These are phyloP conservation scores for Pythium myriotylum DNA, from an alignment of 352 stramenopile genomes.

Conservation along the genomic window DNA sequence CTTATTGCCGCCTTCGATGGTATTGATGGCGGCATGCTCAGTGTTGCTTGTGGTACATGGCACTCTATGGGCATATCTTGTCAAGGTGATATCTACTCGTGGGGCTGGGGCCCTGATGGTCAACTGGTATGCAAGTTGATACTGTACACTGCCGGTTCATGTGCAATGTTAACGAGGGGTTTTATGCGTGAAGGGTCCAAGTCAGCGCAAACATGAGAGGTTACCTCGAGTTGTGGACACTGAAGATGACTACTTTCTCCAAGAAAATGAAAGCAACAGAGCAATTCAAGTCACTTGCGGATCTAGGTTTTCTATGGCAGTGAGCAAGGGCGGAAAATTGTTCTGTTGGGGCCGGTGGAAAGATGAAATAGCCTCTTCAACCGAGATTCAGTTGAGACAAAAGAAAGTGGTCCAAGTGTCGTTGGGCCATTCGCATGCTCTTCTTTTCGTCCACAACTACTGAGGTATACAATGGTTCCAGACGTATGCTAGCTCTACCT, in stretches of 20 bases:
- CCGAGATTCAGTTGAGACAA: background rate
- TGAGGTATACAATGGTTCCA: too few relatives aligned
- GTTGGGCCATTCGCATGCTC: constrained; percentile 16
- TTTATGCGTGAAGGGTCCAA: constrained; percentile 7
- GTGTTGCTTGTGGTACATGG: constrained; percentile 73
- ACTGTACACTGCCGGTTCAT: background rate
- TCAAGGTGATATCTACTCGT: constrained; percentile 75
- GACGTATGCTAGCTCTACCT: too few relatives aligned
- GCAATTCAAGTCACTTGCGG: constrained; percentile 50
- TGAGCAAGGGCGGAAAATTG: constrained; percentile 45
- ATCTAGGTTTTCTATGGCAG: constrained; percentile 47
- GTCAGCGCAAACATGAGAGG: constrained; percentile 28
- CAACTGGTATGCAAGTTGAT: constrained; percentile 65
- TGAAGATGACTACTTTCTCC: constrained; percentile 26
- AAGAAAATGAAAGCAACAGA: constrained; percentile 30
- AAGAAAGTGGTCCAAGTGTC: background rate
- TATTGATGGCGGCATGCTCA: constrained; percentile 42
- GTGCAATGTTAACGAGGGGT: background rate
- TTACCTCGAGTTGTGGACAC: constrained; percentile 53
- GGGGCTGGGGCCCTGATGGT: constrained; percentile 71
- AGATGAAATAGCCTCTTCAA: background rate
- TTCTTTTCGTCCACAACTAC: constrained; percentile 6
- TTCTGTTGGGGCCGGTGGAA: constrained; percentile 51
- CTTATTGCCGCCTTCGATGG: constrained; percentile 51
- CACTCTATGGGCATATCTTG: constrained; percentile 69